A percentile compares a stretch with the other conserved stretches of the same genome.
Evolutionary conservation across 2,329 filamentous ascomycete genomes (phyloP).

Genomic region (Talaromyces pinophilus): DNA sequence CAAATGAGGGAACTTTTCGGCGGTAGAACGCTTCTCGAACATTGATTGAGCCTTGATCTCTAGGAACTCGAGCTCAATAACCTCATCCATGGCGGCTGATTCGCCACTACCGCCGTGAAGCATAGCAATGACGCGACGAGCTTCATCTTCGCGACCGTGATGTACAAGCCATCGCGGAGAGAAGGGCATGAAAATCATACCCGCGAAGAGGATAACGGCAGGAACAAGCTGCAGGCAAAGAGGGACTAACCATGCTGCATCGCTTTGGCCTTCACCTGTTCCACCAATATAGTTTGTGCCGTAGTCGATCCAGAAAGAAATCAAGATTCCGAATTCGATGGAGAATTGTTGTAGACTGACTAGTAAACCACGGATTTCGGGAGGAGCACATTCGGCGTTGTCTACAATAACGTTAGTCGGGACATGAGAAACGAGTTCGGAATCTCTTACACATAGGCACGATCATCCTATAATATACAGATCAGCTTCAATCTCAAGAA

Average conservation of each 20-base stretch:
- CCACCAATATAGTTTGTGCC: slow-evolving; percentile 63
- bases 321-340: slow-evolving; percentile 62
- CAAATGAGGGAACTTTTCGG: slow-evolving; percentile 67
- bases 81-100: slow-evolving; percentile 58
- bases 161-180: slow-evolving; percentile 74
- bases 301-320: slow-evolving; percentile 37
- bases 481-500: background rate
- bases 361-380: slow-evolving; percentile 66
- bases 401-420: slow-evolving; percentile 51
- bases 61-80: slow-evolving; percentile 74
- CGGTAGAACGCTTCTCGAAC: slow-evolving; percentile 72
- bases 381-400: slow-evolving; percentile 49
- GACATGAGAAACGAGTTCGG: slow-evolving; percentile 42
- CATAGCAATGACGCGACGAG: slow-evolving; percentile 61
- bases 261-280: slow-evolving; percentile 59
- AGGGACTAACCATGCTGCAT: slow-evolving; percentile 54
- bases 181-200: slow-evolving; percentile 81
- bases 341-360: slow-evolving; percentile 67
- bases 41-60: slow-evolving; percentile 78
- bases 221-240: slow-evolving; percentile 60
- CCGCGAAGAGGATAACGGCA: slow-evolving; percentile 64
- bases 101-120: slow-evolving; percentile 62
- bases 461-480: slow-evolving; percentile 34
- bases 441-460: slow-evolving; percentile 53
- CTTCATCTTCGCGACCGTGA: slow-evolving; percentile 68